Base-by-base conservation (phyloP, 2,329 filamentous ascomycete genomes). In the Aspergillus intermedius region DNA sequence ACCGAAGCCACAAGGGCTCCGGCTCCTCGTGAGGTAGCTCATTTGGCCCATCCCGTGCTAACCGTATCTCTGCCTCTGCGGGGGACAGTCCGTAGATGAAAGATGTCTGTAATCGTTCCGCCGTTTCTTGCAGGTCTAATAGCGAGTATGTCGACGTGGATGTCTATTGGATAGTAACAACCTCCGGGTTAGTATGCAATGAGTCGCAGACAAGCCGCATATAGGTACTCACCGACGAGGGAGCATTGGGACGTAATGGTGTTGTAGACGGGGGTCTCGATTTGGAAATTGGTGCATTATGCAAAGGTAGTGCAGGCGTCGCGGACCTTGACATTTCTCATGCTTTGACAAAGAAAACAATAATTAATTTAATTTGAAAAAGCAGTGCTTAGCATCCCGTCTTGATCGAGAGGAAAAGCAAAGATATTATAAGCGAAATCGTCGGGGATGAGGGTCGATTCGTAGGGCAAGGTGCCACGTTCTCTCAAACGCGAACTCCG, bases 11-110 rank as follows among this genome's bases (percentile, higher is more conserved):
- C 49, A 98, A 74, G 8, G 93, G 91, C 69, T 98, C 93, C 1
- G 91, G 89, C 47, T 89, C 84, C 51, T 97, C 91, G 68, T 94
- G 89, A 5, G 93, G 89, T 34, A 98, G 86, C 71, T 98, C 93
- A 70, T 98, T 98, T 23, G 87, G 84, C 28, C 93, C 93, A 73
- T 93, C 82, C 54, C 86, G 81, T 62, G 85, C 80, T 52, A 95
- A 77, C 62, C 91, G 83, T 48, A 85, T 80, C 51, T 90, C 78
- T 32, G 91, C 93, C 69, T 95, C 89, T 41, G 83, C 80, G 0
- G 88, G 84, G 4, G 88, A 83, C 12, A 98, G 79, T 46, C 93
- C 93, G 62, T 88, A 80, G 12, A 78, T 82, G 22, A 95, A 74
- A n/a, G 91, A 96, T 3, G 91, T 94, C 55, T 84, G 79, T 47